A percentile compares a stretch with the other conserved stretches of the same genome.
These are phyloP conservation scores for Spergularia bocconei DNA, from an alignment of 148 eudicot species.

Conservation along the genomic window DNA sequence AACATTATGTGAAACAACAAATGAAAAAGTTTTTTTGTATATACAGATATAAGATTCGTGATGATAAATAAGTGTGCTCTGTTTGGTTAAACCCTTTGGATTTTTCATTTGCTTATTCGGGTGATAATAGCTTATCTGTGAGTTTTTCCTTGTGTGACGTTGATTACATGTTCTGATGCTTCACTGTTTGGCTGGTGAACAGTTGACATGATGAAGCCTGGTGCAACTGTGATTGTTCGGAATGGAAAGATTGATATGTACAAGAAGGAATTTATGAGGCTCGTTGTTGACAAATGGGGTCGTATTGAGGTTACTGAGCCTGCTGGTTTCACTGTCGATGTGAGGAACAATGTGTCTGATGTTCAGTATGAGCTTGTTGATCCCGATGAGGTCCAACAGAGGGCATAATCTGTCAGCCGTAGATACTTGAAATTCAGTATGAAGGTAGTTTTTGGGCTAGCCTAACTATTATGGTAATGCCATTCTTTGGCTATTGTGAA, in stretches of 20 bases:
- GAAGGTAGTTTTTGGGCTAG: conserved; percentile 24
- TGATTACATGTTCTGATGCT: neutral
- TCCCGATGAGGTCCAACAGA: conserved; percentile 22
- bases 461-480: conserved; percentile 13
- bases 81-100: neutral
- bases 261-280: conserved; percentile 43
- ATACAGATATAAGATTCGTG: too few relatives aligned
- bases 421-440: conserved; percentile 2
- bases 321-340: conserved; percentile 36
- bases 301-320: conserved; percentile 45
- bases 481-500: conserved; percentile 9
- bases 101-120: neutral
- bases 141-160: neutral
- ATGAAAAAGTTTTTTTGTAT: too few relatives aligned
- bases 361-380: conserved; percentile 47
- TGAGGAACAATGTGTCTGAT: conserved; percentile 42
- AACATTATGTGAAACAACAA: too few relatives aligned
- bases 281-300: conserved; percentile 49
- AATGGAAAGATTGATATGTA: conserved; percentile 48
- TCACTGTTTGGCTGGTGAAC: conserved; percentile 2
- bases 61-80: neutral
- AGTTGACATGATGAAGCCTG: conserved; percentile 53
- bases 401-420: conserved; percentile 13
- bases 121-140: neutral
- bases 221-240: conserved; percentile 33